phyloP scores from a whole-genome alignment of 2,329 filamentous ascomycete species.

The Ramularia collo-cygni region DNA sequence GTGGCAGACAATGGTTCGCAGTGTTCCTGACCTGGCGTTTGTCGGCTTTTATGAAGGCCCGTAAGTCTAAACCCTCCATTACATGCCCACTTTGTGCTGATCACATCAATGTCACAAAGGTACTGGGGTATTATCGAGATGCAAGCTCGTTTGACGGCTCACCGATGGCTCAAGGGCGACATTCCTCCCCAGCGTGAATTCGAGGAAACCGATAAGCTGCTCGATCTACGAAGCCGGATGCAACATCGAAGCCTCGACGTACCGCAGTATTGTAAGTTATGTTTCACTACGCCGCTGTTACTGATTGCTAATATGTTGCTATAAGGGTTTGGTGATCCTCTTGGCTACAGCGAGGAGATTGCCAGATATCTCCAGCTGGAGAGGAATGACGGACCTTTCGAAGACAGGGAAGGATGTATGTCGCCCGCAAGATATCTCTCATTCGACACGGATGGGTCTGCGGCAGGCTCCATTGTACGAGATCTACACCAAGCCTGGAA shows the following conservation, averaged over 20 bases:
- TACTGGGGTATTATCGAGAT: constrained; percentile 87
- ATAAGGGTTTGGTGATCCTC: constrained; percentile 64
- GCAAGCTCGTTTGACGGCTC: constrained; percentile 64
- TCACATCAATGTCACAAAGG: fast-evolving
- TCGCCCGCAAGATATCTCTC: constrained; percentile 31
- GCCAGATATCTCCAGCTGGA: constrained; percentile 50
- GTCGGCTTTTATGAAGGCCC: constrained; percentile 79
- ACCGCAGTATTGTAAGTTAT: constrained; percentile 56
- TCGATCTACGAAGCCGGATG: constrained; percentile 44
- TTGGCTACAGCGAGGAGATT: constrained; percentile 68
- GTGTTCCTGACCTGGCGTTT: constrained; percentile 62
- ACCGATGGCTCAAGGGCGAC: constrained; percentile 50
- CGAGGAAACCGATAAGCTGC: constrained; percentile 41
- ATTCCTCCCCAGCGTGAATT: constrained; percentile 9
- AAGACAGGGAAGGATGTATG: constrained; percentile 44
- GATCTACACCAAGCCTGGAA: constrained; percentile 37
- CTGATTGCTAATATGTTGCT: neutral
- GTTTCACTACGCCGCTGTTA: too few species aligned
- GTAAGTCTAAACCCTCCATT: too few species aligned
- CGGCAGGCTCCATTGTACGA: constrained; percentile 40
- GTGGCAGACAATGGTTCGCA: constrained; percentile 37
- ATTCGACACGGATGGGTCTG: constrained; percentile 26
- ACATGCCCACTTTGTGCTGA: too few species aligned
- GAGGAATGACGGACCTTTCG: constrained; percentile 34
- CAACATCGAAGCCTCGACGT: constrained; percentile 41